Percentiles rank a stretch among this genome's conserved stretches.
Conservation (phyloP, 495 filamentous ascomycete species). For the Usnea hakonensis region DNA sequence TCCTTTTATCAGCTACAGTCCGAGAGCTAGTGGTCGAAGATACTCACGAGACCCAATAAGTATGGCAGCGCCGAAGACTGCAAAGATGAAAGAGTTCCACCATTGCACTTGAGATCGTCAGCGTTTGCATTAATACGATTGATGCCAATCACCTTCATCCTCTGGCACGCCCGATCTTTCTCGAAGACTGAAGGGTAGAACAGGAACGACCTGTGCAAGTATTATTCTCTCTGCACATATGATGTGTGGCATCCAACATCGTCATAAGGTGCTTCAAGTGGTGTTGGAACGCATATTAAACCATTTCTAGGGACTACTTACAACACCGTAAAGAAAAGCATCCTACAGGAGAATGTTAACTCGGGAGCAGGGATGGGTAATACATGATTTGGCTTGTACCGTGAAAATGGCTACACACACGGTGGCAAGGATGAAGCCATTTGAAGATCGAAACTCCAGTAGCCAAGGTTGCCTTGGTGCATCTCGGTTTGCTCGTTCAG, state of each 20-base stretch:
- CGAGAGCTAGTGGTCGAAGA: too few relatives aligned
- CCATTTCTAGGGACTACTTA: not conserved
- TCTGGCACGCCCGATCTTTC: conserved; percentile 23
- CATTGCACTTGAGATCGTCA: conserved; percentile 19
- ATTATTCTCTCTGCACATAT: not conserved
- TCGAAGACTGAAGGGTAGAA: conserved; percentile 23
- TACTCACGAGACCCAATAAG: conserved; percentile 24
- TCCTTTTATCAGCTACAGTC: not conserved
- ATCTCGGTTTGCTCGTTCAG: conserved; percentile 8
- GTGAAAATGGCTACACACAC: conserved; percentile 23
- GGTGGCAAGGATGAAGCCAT: conserved; percentile 20
- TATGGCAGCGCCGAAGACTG: conserved; percentile 21
- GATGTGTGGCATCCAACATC: too few relatives aligned
- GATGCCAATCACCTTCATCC: conserved; percentile 16
- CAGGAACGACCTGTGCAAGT: conserved; percentile 18
- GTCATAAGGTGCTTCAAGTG: not conserved
- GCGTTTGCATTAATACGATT: not conserved
- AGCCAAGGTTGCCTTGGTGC: conserved; percentile 13
- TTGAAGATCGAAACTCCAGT: conserved; percentile 18
- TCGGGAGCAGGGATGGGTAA: not conserved
- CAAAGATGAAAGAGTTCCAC: conserved; percentile 26
- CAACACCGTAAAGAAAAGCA: conserved; percentile 22
- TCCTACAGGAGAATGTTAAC: conserved; percentile 11
- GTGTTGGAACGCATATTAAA: not conserved
- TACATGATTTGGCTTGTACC: not conserved